Conservation (phyloP, 2,329 filamentous ascomycete genomes). For the Paramyrothecium sp. region DNA sequence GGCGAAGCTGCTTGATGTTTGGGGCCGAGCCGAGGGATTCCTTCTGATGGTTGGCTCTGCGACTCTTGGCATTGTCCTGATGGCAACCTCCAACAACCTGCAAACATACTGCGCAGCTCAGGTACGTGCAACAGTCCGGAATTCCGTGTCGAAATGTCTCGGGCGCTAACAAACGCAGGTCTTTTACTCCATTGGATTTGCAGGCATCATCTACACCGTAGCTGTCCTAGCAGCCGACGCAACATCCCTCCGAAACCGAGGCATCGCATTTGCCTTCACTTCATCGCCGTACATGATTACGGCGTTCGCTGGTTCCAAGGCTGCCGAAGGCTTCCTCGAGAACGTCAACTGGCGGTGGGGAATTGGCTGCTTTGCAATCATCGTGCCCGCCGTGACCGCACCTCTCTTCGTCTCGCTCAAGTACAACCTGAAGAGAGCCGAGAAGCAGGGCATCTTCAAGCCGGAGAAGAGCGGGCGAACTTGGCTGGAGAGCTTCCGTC, state of each 20-base stretch:
- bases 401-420: constrained; percentile 57
- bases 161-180: constrained; percentile 31
- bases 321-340: constrained; percentile 18
- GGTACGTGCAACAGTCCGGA: constrained; percentile 9
- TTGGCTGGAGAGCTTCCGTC: constrained; percentile 37
- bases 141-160: not conserved
- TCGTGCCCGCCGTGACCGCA: constrained; percentile 57
- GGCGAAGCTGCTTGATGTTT: constrained; percentile 61
- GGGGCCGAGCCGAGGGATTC: constrained; percentile 61
- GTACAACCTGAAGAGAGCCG: constrained; percentile 55
- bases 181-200: constrained; percentile 61
- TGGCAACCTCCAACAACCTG: constrained; percentile 52
- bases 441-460: constrained; percentile 43
- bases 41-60: constrained; percentile 49
- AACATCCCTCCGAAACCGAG: constrained; percentile 36
- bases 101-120: constrained; percentile 51
- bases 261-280: constrained; percentile 35
- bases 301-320: constrained; percentile 30
- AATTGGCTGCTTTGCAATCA: constrained; percentile 64
- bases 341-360: constrained; percentile 21
- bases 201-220: constrained; percentile 60
- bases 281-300: constrained; percentile 45
- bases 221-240: constrained; percentile 67
- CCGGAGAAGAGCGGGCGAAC: constrained; percentile 39
- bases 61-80: constrained; percentile 53